Conservation (phyloP, 2,329 filamentous ascomycete species). For the Cordyceps cicadae region DNA sequence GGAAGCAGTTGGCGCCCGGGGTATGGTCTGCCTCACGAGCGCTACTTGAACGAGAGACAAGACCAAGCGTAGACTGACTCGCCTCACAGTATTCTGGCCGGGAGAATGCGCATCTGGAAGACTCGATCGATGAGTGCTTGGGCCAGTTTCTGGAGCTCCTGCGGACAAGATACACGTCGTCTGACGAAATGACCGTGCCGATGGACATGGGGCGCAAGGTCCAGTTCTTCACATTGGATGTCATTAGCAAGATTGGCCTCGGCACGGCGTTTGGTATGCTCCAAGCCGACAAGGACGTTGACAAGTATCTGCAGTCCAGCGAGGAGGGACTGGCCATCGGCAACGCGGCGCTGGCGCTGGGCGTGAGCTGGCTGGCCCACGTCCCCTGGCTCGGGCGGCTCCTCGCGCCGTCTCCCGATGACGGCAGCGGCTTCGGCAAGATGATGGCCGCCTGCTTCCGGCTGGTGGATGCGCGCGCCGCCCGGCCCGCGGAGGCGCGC, state of each 20-base stretch:
- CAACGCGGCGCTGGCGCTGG: constrained; percentile 21
- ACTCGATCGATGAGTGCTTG: constrained; percentile 39
- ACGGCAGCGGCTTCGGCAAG: constrained; percentile 26
- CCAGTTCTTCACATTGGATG: constrained; percentile 45
- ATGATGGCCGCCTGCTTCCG: constrained; percentile 26
- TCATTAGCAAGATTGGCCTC: constrained; percentile 42
- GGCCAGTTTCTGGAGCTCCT: constrained; percentile 37
- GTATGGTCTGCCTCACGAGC: constrained; percentile 20
- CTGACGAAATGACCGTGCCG: constrained; percentile 17
- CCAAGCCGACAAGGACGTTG: constrained; percentile 34
- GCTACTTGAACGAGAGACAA: neutral
- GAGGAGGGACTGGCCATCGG: constrained; percentile 25
- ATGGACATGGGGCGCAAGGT: constrained; percentile 40
- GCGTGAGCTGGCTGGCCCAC: constrained; percentile 22
- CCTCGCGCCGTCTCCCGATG: constrained; percentile 21
- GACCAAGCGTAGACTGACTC: neutral
- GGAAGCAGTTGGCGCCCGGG: constrained; percentile 43
- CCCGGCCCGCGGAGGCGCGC: constrained; percentile 13
- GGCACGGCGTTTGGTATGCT: constrained; percentile 43
- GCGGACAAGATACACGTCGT: constrained; percentile 33
- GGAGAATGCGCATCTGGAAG: constrained; percentile 43
- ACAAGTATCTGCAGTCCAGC: constrained; percentile 28
- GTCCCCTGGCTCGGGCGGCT: constrained; percentile 21
- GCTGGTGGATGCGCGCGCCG: constrained; percentile 20
- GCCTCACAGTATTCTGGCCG: constrained; percentile 42